A percentile compares a stretch with the other conserved stretches of the same genome.
phyloP scores from a whole-genome alignment of 2,329 filamentous ascomycete genomes.

The Fusarium ambrosium region DNA sequence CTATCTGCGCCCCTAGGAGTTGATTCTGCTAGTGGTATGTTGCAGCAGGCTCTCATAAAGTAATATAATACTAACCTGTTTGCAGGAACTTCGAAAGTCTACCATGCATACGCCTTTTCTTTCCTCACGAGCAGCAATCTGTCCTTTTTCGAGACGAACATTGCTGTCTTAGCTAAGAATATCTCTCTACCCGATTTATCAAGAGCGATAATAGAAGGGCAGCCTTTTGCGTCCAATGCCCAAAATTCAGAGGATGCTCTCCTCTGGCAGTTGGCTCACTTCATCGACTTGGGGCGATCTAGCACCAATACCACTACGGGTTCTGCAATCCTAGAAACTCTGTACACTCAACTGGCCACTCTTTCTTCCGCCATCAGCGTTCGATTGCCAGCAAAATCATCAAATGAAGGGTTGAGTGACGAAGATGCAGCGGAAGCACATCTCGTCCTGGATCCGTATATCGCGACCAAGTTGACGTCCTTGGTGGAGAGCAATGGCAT shows the following conservation, averaged over 20 bases:
- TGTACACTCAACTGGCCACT: constrained; percentile 67
- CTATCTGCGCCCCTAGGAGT: constrained; percentile 49
- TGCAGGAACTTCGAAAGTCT: constrained; percentile 23
- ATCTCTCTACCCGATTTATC: constrained; percentile 59
- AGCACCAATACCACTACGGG: constrained; percentile 52
- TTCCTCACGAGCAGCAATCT: constrained; percentile 51
- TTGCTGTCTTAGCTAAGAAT: constrained; percentile 51
- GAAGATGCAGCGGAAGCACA: constrained; percentile 35
- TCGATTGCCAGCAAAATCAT: constrained; percentile 52
- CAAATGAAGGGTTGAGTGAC: constrained; percentile 16
- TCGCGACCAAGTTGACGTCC: constrained; percentile 75
- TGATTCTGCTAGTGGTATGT: constrained; percentile 37
- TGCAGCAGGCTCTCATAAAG: neutral
- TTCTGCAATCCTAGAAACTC: constrained; percentile 61
- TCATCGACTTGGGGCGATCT: constrained; percentile 68
- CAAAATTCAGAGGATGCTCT: constrained; percentile 57
- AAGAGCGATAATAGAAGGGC: constrained; percentile 55
- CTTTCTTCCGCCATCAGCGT: constrained; percentile 66
- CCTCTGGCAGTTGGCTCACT: constrained; percentile 77
- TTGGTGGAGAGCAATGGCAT: constrained; percentile 84
- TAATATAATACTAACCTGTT: constrained; percentile 13
- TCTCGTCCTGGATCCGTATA: constrained; percentile 64
- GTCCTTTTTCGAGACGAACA: constrained; percentile 57
- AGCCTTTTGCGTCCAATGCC: constrained; percentile 45
- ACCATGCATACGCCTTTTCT: constrained; percentile 45